Conservation (phyloP, 2,329 filamentous ascomycete genomes). For the Aspergillus piperis region DNA sequence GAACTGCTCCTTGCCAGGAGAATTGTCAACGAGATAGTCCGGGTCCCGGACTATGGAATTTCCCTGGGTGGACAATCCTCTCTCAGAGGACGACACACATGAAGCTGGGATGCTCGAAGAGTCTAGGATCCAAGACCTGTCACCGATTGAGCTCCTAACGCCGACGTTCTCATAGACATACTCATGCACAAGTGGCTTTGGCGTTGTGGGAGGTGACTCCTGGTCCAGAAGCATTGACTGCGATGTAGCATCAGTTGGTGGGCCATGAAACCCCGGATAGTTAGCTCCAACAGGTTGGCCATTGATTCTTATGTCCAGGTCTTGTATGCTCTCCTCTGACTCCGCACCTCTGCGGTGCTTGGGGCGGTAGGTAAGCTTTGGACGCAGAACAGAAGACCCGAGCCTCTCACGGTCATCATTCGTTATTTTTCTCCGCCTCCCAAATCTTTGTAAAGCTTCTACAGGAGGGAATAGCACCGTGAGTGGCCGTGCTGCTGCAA, state of each 20-base stretch:
- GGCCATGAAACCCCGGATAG: not conserved
- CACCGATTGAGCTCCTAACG: not conserved
- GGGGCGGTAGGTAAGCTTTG: not conserved
- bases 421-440: slow-evolving; percentile 38
- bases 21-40: not conserved
- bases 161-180: not conserved
- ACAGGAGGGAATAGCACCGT: slow-evolving; percentile 32
- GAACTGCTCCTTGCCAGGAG: not conserved
- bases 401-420: slow-evolving; percentile 32
- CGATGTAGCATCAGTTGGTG: slow-evolving; percentile 25
- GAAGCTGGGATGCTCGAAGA: not conserved
- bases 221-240: slow-evolving; percentile 39
- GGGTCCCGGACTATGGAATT: not conserved
- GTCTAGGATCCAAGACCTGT: not conserved
- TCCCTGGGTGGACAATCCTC: not conserved
- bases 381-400: slow-evolving; percentile 9
- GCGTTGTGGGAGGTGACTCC: slow-evolving; percentile 9
- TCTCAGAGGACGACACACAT: not conserved
- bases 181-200: not conserved
- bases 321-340: slow-evolving; percentile 12
- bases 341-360: slow-evolving; percentile 2
- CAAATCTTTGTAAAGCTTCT: slow-evolving; percentile 35
- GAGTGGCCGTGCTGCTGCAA: slow-evolving; percentile 37
- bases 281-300: slow-evolving; percentile 20
- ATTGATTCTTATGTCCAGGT: slow-evolving; percentile 28